These are phyloP conservation scores for Geotrichum citri-aurantii DNA, from an alignment of 1,139 yeast species.

Conservation along the genomic window DNA sequence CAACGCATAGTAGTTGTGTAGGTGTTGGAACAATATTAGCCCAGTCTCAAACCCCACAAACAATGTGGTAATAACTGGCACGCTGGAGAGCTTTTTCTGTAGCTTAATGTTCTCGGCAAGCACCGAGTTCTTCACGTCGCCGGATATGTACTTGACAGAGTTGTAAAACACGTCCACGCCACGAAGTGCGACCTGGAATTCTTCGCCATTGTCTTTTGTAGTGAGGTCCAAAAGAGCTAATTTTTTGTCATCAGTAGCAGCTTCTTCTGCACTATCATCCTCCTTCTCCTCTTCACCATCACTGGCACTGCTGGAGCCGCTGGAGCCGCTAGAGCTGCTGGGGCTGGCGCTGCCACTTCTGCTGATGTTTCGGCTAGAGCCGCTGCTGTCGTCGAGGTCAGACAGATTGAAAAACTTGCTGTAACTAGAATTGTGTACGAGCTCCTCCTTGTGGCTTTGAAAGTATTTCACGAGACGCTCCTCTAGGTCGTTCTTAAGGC, in stretches of 20 bases:
- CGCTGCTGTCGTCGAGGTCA: neutral
- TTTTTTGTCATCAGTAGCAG: neutral
- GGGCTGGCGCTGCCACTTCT: neutral
- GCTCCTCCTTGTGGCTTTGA: neutral
- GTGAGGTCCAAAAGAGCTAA: neutral
- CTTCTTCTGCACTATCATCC: neutral
- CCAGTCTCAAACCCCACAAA: neutral
- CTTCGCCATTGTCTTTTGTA: neutral
- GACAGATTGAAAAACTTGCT: constrained; percentile 1
- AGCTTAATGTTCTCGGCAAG: neutral
- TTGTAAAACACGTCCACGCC: neutral
- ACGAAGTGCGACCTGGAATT: neutral
- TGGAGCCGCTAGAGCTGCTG: neutral
- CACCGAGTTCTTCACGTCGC: neutral
- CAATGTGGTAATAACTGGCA: neutral
- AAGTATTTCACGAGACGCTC: constrained; percentile 1
- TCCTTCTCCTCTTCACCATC: neutral
- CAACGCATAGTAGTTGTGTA: neutral
- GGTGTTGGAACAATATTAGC: neutral
- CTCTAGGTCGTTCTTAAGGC: constrained; percentile 4
- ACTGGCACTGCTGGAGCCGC: neutral
- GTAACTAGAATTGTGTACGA: neutral
- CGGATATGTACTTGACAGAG: neutral
- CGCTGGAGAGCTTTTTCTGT: constrained; percentile 1
- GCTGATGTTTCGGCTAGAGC: no score